phyloP scores from a whole-genome alignment of 2,329 filamentous ascomycete genomes.

The Stagonosporopsis rhizophila region DNA sequence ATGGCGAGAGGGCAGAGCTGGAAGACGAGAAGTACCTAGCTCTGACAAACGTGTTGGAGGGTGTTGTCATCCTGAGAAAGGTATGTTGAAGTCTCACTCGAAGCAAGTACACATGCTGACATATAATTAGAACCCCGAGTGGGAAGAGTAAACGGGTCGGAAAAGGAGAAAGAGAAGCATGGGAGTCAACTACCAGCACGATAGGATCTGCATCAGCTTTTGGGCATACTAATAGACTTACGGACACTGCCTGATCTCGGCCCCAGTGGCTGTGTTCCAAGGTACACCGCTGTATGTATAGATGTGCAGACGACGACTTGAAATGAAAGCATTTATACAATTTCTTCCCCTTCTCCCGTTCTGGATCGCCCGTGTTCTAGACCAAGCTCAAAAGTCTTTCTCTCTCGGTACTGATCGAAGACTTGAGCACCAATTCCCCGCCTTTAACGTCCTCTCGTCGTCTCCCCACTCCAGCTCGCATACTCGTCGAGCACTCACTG shows the following conservation, averaged over 20 bases:
- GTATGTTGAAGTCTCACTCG: conserved; percentile 59
- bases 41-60: conserved; percentile 89
- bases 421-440: not conserved
- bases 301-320: conserved; percentile 32
- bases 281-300: conserved; percentile 39
- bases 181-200: conserved; percentile 11
- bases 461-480: not conserved
- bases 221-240: conserved; percentile 40
- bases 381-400: not conserved
- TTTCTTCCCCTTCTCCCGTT: not conserved
- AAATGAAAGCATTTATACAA: conserved; percentile 37
- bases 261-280: conserved; percentile 5
- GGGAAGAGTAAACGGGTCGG: conserved; percentile 48
- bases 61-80: conserved; percentile 95
- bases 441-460: not conserved
- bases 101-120: conserved; percentile 19
- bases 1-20: conserved; percentile 93
- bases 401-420: no score
- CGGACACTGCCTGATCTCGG: conserved; percentile 23
- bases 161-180: conserved; percentile 1
- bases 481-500: not conserved
- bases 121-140: conserved; percentile 53
- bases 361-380: not conserved
- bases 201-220: conserved; percentile 26
- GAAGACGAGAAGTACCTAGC: conserved; percentile 98